These are phyloP conservation scores for Penicillium sp. DNA, from an alignment of 2,329 filamentous ascomycete species.

Conservation along the genomic window DNA sequence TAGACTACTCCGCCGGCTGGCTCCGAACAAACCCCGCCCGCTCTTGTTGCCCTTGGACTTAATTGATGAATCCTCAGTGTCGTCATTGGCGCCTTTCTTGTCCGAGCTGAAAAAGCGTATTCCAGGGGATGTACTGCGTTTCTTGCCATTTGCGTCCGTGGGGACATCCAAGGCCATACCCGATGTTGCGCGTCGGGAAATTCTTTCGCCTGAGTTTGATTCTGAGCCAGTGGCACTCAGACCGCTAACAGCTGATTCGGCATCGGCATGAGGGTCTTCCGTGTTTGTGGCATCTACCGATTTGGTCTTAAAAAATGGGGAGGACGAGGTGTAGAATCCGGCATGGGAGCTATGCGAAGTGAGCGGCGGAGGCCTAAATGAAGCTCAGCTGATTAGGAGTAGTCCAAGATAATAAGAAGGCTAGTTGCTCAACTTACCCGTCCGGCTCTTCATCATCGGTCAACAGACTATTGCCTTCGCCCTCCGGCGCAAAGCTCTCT, in stretches of 20 bases:
- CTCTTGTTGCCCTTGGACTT: conserved; percentile 47
- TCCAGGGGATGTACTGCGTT: conserved; percentile 67
- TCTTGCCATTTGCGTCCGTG: conserved; percentile 41
- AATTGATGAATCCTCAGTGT: conserved; percentile 47
- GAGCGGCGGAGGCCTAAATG: conserved; percentile 47
- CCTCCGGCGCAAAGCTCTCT: conserved; percentile 24
- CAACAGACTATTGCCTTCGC: conserved; percentile 30
- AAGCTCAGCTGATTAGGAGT: neutral
- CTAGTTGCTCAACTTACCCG: conserved; percentile 32
- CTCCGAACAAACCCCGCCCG: conserved; percentile 40
- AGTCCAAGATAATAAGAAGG: neutral
- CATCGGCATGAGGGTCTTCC: conserved; percentile 29
- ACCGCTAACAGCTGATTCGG: conserved; percentile 31
- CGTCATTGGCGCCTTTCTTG: conserved; percentile 54
- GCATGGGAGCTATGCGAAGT: conserved; percentile 64
- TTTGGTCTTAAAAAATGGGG: conserved; percentile 63
- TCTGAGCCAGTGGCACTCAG: conserved; percentile 39
- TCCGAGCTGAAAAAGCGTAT: conserved; percentile 66
- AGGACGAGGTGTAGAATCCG: conserved; percentile 68
- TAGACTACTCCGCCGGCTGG: conserved; percentile 37
- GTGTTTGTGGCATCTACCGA: conserved; percentile 45
- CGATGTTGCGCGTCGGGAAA: conserved; percentile 27
- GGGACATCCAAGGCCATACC: conserved; percentile 35
- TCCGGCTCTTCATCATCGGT: conserved; percentile 44
- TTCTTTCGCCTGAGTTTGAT: conserved; percentile 44